Percentiles rank a stretch among this genome's conserved stretches.
Conservation (phyloP, 139 green algal species). For the Asterochloris sp. region DNA sequence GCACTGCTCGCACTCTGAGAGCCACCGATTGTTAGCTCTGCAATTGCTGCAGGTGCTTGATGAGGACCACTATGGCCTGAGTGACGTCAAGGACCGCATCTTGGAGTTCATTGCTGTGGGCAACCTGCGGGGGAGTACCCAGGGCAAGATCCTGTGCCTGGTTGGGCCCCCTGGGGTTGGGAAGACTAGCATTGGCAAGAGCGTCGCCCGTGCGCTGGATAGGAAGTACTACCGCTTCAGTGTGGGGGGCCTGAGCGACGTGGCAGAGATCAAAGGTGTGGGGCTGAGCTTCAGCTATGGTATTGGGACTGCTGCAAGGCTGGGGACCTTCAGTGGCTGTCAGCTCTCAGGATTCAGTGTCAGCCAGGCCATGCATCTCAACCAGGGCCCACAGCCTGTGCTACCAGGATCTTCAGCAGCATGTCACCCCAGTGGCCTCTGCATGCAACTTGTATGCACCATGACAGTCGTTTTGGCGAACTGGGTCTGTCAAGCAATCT, state of each 20-base stretch:
- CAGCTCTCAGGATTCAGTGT: no score
- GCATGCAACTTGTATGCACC: no score
- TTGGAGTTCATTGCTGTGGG: conserved; percentile 97
- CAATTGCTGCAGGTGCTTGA: conserved; percentile 71
- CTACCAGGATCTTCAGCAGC: no score
- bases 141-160: conserved; percentile 97
- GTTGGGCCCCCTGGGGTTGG: conserved; percentile 91
- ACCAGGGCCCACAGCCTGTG: no score
- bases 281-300: no score
- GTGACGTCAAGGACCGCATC: conserved; percentile 96
- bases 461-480: no score
- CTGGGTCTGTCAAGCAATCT: no score
- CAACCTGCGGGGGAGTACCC: conserved; percentile 67
- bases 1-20: no score
- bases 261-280: conserved; percentile 94
- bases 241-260: conserved; percentile 90
- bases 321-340: no score
- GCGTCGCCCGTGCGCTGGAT: conserved; percentile 79
- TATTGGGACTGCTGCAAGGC: no score
- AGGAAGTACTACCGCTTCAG: conserved; percentile 91
- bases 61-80: conserved; percentile 93
- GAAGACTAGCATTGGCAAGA: conserved; percentile 90
- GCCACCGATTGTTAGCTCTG: not conserved
- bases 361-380: no score
- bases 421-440: no score